Base-by-base conservation (phyloP, 2,329 filamentous ascomycete species). In the Fusarium burgessii region DNA sequence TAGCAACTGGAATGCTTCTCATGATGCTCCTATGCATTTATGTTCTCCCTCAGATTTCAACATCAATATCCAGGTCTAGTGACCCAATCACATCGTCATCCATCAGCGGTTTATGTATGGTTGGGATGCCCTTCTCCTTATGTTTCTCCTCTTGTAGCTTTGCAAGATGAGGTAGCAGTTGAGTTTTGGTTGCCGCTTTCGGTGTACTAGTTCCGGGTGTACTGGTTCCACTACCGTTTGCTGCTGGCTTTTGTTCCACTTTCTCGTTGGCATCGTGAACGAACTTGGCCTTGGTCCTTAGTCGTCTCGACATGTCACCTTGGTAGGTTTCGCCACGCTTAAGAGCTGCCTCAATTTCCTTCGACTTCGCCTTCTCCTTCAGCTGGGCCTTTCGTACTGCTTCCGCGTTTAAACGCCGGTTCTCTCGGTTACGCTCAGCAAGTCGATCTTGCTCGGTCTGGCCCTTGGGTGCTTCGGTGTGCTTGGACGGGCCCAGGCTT, bases 1-100 rank as follows among this genome's bases (percentile, higher is more conserved):
- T 45, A 45, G 23, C 58, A 55, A 52, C 35, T 46, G 20, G 41
- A 58, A 59, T 36, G 57, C 70, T 68, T 54, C 55, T 63, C 35
- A 49, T 59, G 20, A 60, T 58, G 55, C 55, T 33, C 55, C 46
- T 51, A 27, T 63, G 9, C n/a, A 57, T 42, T 38, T 33, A 12
- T 23, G 13, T 41, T 49, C 20, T 23, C 51, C n/a, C 23, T 72
- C 84, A 93, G 74, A 97, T 93, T 73, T 97, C 94, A 75, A 97
- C 91, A 74, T 98, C 95, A 78, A 98, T 94, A 32, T 94, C 95
- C 75, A 98, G 83, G 79, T 98, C 96, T 84, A 98, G 84, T 29
- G 90, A 88, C 3, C 92, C 94, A 80, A 98, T 95, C 60, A 98
- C 92, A 77, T 98, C 96, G 78, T 98, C 96, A 68, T 97, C 95